These are phyloP conservation scores for Strigomonas oncopelti DNA, from an alignment of 208 protist species.

Conservation along the genomic window DNA sequence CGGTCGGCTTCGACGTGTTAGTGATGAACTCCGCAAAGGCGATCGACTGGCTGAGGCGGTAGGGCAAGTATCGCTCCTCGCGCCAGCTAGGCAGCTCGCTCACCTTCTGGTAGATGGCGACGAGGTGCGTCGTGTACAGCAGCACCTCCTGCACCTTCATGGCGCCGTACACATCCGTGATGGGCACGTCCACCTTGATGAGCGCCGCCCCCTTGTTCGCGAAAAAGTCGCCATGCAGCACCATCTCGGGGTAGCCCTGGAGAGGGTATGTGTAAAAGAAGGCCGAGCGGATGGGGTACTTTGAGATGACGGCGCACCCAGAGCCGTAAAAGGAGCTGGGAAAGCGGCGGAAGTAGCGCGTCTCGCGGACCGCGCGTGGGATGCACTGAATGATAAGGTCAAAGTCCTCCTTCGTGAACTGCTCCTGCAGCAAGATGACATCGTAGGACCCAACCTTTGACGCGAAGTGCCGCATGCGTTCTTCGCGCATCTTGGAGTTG, in stretches of 20 bases:
- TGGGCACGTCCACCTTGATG: conserved; percentile 60
- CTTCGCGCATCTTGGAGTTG: conserved; percentile 74
- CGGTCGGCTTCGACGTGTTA: conserved; percentile 60
- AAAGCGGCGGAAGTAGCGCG: conserved; percentile 70
- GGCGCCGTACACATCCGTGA: conserved; percentile 16
- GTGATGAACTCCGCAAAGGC: conserved; percentile 73
- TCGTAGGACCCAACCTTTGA: conserved; percentile 79
- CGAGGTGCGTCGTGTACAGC: conserved; percentile 80
- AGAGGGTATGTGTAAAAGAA: conserved; percentile 80
- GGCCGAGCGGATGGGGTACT: conserved; percentile 66
- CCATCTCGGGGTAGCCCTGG: conserved; percentile 80
- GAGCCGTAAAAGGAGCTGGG: conserved; percentile 83
- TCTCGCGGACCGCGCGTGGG: conserved; percentile 35
- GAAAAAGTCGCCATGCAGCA: conserved; percentile 87
- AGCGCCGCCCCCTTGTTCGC: conserved; percentile 83
- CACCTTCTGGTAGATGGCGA: conserved; percentile 75
- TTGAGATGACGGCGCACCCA: conserved; percentile 80
- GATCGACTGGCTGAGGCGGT: conserved; percentile 76
- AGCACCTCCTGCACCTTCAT: conserved; percentile 46
- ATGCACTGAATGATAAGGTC: conserved; percentile 46
- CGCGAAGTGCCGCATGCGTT: conserved; percentile 75
- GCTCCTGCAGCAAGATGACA: conserved; percentile 81
- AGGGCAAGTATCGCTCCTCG: conserved; percentile 75
- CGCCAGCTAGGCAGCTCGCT: conserved; percentile 50
- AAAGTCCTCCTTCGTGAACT: conserved; percentile 77